Evolutionary conservation across 1,284 basidiomycete genomes (phyloP).

Genomic region (Tilletia horrida): DNA sequence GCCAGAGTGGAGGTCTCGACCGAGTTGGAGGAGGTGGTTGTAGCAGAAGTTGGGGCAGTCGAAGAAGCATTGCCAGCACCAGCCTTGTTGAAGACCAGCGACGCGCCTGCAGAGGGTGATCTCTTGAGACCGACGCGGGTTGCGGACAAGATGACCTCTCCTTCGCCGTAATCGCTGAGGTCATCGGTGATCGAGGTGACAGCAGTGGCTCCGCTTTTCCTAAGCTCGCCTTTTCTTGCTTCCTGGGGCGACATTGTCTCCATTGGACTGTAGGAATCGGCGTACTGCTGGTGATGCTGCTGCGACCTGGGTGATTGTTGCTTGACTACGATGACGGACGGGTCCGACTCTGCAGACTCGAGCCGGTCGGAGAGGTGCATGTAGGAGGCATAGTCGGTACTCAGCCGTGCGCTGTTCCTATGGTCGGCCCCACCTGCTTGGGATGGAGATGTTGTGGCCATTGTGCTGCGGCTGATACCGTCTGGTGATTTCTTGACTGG

Average conservation of each 20-base stretch:
- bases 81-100: slow-evolving; percentile 7
- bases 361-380: slow-evolving; percentile 3
- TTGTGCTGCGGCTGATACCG: background rate
- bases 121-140: slow-evolving; percentile 11
- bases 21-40: too few relatives aligned
- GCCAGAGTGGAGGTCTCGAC: background rate
- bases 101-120: slow-evolving; percentile 2
- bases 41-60: background rate
- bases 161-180: slow-evolving; percentile 11
- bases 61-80: background rate
- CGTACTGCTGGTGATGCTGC: background rate
- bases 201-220: background rate
- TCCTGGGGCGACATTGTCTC: background rate
- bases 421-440: background rate
- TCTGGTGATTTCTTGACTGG: too few relatives aligned
- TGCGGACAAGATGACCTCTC: background rate
- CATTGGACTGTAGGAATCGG: background rate
- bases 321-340: slow-evolving; percentile 15
- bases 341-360: slow-evolving; percentile 2
- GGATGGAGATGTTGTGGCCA: background rate
- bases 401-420: slow-evolving; percentile 9
- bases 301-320: background rate
- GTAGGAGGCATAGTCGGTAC: slow-evolving; percentile 12
- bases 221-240: background rate
- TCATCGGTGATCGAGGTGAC: background rate